Evolutionary conservation across 305 asterid genomes (phyloP).

Genomic region (Petunia hybrid): DNA sequence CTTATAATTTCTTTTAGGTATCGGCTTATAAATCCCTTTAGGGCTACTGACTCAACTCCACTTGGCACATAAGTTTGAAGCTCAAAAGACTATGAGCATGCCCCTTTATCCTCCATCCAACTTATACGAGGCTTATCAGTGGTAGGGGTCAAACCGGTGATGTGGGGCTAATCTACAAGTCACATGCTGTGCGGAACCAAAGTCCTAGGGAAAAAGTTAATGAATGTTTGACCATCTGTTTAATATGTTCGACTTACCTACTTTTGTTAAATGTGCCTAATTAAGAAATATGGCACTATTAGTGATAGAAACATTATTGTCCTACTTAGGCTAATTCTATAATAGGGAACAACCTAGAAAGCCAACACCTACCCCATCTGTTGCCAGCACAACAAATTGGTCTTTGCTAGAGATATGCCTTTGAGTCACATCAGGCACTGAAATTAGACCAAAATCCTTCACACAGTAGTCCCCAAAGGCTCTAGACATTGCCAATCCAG

Average conservation of each 20-base stretch:
- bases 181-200: background rate
- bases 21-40: too few relatives aligned
- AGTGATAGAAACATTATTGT: background rate
- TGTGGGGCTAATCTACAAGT: too few relatives aligned
- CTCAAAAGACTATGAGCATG: background rate
- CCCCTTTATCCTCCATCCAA: background rate
- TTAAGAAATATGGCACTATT: background rate
- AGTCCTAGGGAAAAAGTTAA: background rate
- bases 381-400: conserved; percentile 83
- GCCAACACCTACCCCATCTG: conserved; percentile 81
- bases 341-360: background rate
- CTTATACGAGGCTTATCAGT: background rate
- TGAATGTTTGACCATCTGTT: background rate
- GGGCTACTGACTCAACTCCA: too few relatives aligned
- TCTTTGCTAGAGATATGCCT: conserved; percentile 70
- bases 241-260: background rate
- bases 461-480: conserved; percentile 93
- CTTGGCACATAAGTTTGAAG: too few relatives aligned
- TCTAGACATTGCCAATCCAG: conserved; percentile 98
- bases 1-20: too few relatives aligned
- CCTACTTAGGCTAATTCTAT: background rate
- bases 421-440: conserved; percentile 87
- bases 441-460: conserved; percentile 79
- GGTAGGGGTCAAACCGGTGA: background rate
- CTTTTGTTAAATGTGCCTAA: background rate